phyloP scores from a whole-genome alignment of 208 protist genomes.

The Entamoeba histolytica region DNA sequence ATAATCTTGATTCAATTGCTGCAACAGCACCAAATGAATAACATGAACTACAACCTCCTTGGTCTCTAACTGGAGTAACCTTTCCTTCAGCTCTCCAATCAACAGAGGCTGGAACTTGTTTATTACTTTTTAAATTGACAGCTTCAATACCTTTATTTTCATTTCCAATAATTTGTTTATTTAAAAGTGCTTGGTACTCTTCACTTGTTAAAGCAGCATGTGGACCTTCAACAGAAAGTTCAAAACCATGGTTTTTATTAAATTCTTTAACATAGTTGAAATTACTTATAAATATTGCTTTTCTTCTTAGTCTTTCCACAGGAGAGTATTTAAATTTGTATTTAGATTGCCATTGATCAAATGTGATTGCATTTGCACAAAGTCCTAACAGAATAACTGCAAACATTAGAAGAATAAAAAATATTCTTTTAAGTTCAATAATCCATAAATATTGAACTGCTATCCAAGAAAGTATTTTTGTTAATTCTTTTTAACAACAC shows the following conservation, averaged over 20 bases:
- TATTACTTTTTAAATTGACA: neutral
- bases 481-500: too few species aligned
- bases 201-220: neutral
- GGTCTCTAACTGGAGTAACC: neutral
- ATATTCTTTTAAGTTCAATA: too few species aligned
- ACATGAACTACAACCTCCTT: slow-evolving; percentile 1
- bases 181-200: neutral
- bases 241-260: neutral
- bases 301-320: neutral
- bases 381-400: too few species aligned
- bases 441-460: too few species aligned
- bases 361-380: too few species aligned
- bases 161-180: neutral
- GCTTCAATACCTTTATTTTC: neutral
- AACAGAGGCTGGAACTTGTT: neutral
- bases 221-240: neutral
- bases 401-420: too few species aligned
- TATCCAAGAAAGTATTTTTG: too few species aligned
- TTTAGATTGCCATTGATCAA: too few species aligned
- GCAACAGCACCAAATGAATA: neutral
- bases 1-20: neutral
- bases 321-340: too few species aligned
- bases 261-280: neutral
- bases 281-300: neutral
- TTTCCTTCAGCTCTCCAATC: neutral